Conservation (phyloP, 805 yeast species). For the Yarrowia alimentaria region DNA sequence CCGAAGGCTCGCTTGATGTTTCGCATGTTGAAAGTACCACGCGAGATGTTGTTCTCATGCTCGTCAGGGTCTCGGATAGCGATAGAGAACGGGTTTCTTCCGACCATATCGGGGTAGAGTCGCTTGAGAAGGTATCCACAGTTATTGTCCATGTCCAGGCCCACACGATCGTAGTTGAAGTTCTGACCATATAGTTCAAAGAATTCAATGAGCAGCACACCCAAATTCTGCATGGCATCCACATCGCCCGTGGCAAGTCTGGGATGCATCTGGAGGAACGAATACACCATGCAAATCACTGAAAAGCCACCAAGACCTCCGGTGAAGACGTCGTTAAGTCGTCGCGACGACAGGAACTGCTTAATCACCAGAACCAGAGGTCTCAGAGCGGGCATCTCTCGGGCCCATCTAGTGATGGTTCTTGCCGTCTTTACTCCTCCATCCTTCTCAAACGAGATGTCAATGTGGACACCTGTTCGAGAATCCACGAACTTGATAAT, state of each 20-base stretch:
- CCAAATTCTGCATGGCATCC: slow-evolving; percentile 70
- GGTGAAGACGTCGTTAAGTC: slow-evolving; percentile 77
- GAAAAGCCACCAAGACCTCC: slow-evolving; percentile 97
- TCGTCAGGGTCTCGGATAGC: slow-evolving; percentile 91
- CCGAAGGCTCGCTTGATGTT: slow-evolving; percentile 82
- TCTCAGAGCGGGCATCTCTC: slow-evolving; percentile 70
- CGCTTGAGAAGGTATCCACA: slow-evolving; percentile 60
- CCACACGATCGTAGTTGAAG: slow-evolving; percentile 80
- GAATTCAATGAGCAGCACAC: slow-evolving; percentile 82
- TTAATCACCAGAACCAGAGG: slow-evolving; percentile 80
- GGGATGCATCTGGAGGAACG: slow-evolving; percentile 79
- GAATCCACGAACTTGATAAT: slow-evolving; percentile 87
- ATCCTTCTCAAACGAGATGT: slow-evolving; percentile 81
- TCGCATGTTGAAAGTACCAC: slow-evolving; percentile 78
- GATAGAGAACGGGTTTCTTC: slow-evolving; percentile 57
- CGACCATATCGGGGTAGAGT: slow-evolving; percentile 51
- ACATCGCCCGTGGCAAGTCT: slow-evolving; percentile 65
- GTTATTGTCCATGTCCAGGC: slow-evolving; percentile 60
- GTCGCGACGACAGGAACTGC: slow-evolving; percentile 76
- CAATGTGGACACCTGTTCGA: slow-evolving; percentile 68
- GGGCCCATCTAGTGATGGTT: slow-evolving; percentile 71
- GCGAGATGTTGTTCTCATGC: slow-evolving; percentile 72
- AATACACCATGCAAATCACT: slow-evolving; percentile 79
- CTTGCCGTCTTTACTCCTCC: slow-evolving; percentile 83
- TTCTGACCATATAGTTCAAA: slow-evolving; percentile 89